Base-by-base conservation (phyloP, 345 rosid species). In the Hibiscus tridactylites region DNA sequence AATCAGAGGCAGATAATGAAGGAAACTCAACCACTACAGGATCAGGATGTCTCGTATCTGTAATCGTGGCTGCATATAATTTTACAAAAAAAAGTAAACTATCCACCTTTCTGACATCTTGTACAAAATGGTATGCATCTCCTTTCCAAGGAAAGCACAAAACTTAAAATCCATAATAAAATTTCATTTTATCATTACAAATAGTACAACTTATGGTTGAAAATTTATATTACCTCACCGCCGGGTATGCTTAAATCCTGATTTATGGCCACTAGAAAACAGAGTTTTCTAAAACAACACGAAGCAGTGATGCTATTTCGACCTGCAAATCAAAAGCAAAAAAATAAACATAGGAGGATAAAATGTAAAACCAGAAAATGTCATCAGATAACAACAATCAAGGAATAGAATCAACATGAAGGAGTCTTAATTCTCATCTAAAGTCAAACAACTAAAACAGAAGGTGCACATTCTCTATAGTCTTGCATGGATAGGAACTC, bases 71-170 rank as follows among this genome's bases (percentile, higher is more conserved):
- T 61, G 73, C 54, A 70, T 57, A 70, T 19, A 47, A 68, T 57
- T 71, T 75, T 76, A 79, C 82, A 76, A 64, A 47, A 64, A 64
- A 39, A 56, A 39, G 56, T 57, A 50, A 79, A 76, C 69, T 10
- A 21, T 37, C 64, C 37, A 47, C 65, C 35, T 73, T 50, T 29
- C 73, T 64, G 59, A 29, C 26, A 79, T 68, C 76, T 65, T 46
- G 37, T 71, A 71, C 75, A 76, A 69, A 72, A 61, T 21, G 58
- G 61, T 47, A 73, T 50, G 42, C 46, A 19, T 63, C 71, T 47
- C 58, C 70, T 65, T 64, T 79, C 74, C 44, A 70, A 47, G 59
- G 11, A 68, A 65, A 12, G 58, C 24, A 65, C 74, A 73, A 75
- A 57, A 65, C 75, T 71, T 61, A 33, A 71, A 61, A 47, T 73